Percentiles rank a stretch among this genome's conserved stretches.
Evolutionary conservation across 352 stramenopile species (phyloP).

Genomic region (Pythium periplocum): DNA sequence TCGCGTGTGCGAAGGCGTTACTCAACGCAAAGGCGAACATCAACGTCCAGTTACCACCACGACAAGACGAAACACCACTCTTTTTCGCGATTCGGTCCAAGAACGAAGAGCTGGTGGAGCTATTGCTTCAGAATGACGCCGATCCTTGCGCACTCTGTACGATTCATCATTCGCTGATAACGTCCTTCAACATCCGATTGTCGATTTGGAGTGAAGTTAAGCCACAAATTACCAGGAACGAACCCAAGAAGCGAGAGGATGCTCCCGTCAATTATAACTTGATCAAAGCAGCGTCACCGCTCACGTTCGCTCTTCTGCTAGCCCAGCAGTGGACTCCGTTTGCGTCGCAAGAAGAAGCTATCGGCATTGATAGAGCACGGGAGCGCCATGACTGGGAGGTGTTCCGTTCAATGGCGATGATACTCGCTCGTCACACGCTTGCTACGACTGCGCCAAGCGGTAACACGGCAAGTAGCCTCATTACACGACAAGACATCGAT

Average conservation of each 20-base stretch:
- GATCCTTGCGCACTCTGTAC: conserved; percentile 36
- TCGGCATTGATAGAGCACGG: conserved; percentile 6
- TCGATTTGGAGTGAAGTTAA: not conserved
- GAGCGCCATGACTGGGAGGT: conserved; percentile 31
- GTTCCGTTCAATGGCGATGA: conserved; percentile 33
- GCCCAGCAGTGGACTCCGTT: conserved; percentile 25
- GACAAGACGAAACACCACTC: conserved; percentile 38
- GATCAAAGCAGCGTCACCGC: conserved; percentile 27
- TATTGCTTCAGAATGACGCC: conserved; percentile 36
- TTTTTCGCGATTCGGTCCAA: conserved; percentile 60
- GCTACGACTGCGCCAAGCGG: conserved; percentile 21
- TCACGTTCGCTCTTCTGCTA: conserved; percentile 44
- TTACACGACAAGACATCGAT: conserved; percentile 43
- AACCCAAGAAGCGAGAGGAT: conserved; percentile 7
- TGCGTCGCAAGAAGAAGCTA: conserved; percentile 15
- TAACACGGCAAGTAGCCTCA: conserved; percentile 29
- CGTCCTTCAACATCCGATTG: conserved; percentile 32
- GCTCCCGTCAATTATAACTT: conserved; percentile 6
- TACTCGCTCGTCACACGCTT: conserved; percentile 28
- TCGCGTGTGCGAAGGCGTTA: conserved; percentile 38
- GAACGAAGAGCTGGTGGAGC: conserved; percentile 35
- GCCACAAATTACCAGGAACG: conserved; percentile 1
- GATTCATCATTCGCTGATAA: conserved; percentile 23
- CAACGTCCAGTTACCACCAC: conserved; percentile 28
- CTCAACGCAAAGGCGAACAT: conserved; percentile 27